Conservation (phyloP, 1,284 basidiomycete genomes). For the Malassezia slooffiae region DNA sequence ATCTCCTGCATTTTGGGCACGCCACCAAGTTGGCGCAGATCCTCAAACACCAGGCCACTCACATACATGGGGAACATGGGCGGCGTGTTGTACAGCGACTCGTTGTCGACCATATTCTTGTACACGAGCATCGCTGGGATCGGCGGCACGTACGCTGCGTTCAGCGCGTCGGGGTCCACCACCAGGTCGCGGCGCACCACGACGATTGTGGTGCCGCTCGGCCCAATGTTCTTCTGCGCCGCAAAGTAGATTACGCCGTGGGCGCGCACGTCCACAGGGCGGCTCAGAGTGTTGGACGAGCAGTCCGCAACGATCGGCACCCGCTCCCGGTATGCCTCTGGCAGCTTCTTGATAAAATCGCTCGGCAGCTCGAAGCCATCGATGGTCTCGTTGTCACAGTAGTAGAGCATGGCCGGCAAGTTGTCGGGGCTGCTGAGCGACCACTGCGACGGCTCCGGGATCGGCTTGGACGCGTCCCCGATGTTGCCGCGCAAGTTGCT, state of each 20-base stretch:
- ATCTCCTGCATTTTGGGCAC: constrained; percentile 50
- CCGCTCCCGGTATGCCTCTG: constrained; percentile 49
- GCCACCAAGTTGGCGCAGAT: constrained; percentile 59
- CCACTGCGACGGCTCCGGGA: constrained; percentile 66
- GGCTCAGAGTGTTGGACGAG: constrained; percentile 91
- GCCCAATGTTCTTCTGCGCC: constrained; percentile 98
- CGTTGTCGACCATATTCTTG: constrained; percentile 68
- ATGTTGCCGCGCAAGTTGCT: constrained; percentile 27
- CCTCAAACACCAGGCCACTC: constrained; percentile 69
- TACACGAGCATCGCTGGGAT: constrained; percentile 74
- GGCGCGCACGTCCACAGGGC: constrained; percentile 69
- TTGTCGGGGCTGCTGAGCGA: constrained; percentile 55
- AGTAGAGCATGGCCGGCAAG: constrained; percentile 81
- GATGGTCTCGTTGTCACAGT: constrained; percentile 99
- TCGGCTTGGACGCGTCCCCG: constrained; percentile 47
- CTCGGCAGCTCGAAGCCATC: constrained; percentile 82
- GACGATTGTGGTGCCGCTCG: constrained; percentile 80
- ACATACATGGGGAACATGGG: constrained; percentile 87
- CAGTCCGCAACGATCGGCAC: constrained; percentile 87
- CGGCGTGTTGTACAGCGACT: constrained; percentile 87
- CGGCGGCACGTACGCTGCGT: constrained; percentile 50
- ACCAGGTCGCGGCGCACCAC: constrained; percentile 81
- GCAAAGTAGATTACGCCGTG: constrained; percentile 84
- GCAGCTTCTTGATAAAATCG: constrained; percentile 63
- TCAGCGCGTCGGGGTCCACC: constrained; percentile 34